Evolutionary conservation across 2,329 filamentous ascomycete genomes (phyloP).

Genomic region (Chaetomium sp.): DNA sequence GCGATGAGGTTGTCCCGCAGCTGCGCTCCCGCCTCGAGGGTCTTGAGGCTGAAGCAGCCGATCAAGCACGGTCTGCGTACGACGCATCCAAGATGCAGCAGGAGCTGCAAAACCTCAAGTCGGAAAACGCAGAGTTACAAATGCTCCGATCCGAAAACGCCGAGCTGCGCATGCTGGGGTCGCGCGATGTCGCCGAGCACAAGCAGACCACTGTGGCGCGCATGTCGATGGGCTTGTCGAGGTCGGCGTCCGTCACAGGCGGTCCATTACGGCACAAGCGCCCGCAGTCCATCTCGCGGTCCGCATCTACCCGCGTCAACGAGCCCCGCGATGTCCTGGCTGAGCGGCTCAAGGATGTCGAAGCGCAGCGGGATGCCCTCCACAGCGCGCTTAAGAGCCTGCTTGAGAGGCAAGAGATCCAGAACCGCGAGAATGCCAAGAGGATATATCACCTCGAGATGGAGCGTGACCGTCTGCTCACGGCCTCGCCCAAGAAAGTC

Average conservation of each 20-base stretch:
- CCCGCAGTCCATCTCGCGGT: slow-evolving; percentile 40
- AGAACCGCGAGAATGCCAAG: slow-evolving; percentile 78
- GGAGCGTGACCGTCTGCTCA: slow-evolving; percentile 69
- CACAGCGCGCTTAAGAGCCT: slow-evolving; percentile 81
- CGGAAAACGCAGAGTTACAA: slow-evolving; percentile 39
- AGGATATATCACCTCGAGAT: slow-evolving; percentile 68
- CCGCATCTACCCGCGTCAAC: slow-evolving; percentile 49
- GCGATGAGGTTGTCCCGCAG: slow-evolving; percentile 79
- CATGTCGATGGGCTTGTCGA: slow-evolving; percentile 45
- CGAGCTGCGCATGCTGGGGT: neutral
- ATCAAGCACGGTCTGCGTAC: slow-evolving; percentile 67
- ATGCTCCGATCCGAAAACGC: slow-evolving; percentile 45
- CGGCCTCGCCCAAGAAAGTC: slow-evolving; percentile 61
- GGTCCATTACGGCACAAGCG: slow-evolving; percentile 33
- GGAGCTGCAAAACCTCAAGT: slow-evolving; percentile 65
- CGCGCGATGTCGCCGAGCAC: neutral
- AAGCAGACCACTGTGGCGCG: slow-evolving; percentile 7
- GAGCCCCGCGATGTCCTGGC: slow-evolving; percentile 64
- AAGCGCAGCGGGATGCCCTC: slow-evolving; percentile 86
- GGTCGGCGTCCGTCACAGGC: slow-evolving; percentile 63
- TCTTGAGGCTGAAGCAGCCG: slow-evolving; percentile 65
- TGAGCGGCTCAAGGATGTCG: slow-evolving; percentile 83
- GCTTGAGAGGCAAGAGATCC: slow-evolving; percentile 76
- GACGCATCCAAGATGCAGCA: slow-evolving; percentile 83
- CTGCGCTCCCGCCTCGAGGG: slow-evolving; percentile 70